Percentiles rank a stretch among this genome's conserved stretches.
phyloP scores from a whole-genome alignment of 305 asterid genomes.

The Stenogyne calaminthoides region DNA sequence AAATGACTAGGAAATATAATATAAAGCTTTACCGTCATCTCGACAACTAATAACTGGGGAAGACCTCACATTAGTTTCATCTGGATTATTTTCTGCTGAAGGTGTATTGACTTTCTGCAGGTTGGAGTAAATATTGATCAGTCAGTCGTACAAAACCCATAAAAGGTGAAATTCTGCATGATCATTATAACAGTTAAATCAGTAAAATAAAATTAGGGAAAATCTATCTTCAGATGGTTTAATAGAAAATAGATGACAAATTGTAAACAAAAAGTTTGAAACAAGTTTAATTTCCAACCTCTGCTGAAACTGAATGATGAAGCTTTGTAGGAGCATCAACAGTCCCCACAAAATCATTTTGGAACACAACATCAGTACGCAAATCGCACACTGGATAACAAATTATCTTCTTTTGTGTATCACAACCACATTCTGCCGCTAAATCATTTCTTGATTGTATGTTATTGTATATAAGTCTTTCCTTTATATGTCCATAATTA shows the following conservation, averaged over 20 bases:
- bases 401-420: slow-evolving; percentile 29
- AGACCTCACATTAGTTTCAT: slow-evolving; percentile 40
- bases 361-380: slow-evolving; percentile 34
- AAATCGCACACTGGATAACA: slow-evolving; percentile 30
- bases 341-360: slow-evolving; percentile 31
- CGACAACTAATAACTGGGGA: slow-evolving; percentile 36
- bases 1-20: slow-evolving; percentile 27
- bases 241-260: not conserved
- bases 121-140: slow-evolving; percentile 30
- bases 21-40: slow-evolving; percentile 44
- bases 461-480: slow-evolving; percentile 33
- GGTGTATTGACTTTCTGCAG: slow-evolving; percentile 47
- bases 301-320: slow-evolving; percentile 37
- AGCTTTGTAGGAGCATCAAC: slow-evolving; percentile 35
- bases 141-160: slow-evolving; percentile 29
- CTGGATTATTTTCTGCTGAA: slow-evolving; percentile 32
- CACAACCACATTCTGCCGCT: slow-evolving; percentile 32
- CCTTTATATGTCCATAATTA: slow-evolving; percentile 20
- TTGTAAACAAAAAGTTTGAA: slow-evolving; percentile 15
- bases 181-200: slow-evolving; percentile 12
- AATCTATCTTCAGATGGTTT: not conserved
- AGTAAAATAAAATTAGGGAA: slow-evolving; percentile 18
- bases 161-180: slow-evolving; percentile 19
- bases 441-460: slow-evolving; percentile 32
- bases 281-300: slow-evolving; percentile 35